A percentile compares a stretch with the other conserved stretches of the same genome.
Evolutionary conservation across 768 basidiomycete genomes (phyloP).

Genomic region (Amanita fuliginea): DNA sequence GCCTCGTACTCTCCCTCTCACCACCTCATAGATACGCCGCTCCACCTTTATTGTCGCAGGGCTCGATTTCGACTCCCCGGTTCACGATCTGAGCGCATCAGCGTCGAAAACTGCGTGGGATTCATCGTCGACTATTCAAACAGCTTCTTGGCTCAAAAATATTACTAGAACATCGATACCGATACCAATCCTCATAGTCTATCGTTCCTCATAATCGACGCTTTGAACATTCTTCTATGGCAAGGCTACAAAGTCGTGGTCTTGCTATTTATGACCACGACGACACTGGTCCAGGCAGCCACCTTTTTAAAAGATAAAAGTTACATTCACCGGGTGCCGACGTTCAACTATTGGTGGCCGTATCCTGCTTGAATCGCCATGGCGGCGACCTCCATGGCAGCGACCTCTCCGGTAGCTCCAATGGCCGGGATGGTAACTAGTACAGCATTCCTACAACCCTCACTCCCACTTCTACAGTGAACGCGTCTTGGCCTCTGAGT

Average conservation of each 20-base stretch:
- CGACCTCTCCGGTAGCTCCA: not conserved
- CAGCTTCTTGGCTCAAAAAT: too few relatives aligned
- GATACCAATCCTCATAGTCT: not conserved
- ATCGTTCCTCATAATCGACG: not conserved
- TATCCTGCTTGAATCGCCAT: slow-evolving; percentile 14
- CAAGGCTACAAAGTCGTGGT: not conserved
- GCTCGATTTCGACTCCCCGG: slow-evolving; percentile 51
- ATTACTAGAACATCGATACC: too few relatives aligned
- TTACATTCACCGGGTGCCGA: slow-evolving; percentile 1
- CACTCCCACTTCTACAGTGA: not conserved
- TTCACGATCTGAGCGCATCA: slow-evolving; percentile 48
- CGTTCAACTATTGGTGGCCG: slow-evolving; percentile 27
- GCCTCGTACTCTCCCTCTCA: slow-evolving; percentile 66
- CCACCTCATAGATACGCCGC: too few relatives aligned
- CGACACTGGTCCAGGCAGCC: not conserved
- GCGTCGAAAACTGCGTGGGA: slow-evolving; percentile 46
- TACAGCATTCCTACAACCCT: not conserved
- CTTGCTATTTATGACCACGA: not conserved
- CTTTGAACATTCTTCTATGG: not conserved
- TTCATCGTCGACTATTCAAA: slow-evolving; percentile 25
- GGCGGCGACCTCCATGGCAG: too few relatives aligned
- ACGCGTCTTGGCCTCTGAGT: not conserved
- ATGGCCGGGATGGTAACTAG: not conserved
- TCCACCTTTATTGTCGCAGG: slow-evolving; percentile 76
- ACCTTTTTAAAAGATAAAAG: not conserved